A percentile compares a stretch with the other conserved stretches of the same genome.
phyloP scores from a whole-genome alignment of 192 early-diverging fungal genomes.

The Rhizophagus prolifer region DNA sequence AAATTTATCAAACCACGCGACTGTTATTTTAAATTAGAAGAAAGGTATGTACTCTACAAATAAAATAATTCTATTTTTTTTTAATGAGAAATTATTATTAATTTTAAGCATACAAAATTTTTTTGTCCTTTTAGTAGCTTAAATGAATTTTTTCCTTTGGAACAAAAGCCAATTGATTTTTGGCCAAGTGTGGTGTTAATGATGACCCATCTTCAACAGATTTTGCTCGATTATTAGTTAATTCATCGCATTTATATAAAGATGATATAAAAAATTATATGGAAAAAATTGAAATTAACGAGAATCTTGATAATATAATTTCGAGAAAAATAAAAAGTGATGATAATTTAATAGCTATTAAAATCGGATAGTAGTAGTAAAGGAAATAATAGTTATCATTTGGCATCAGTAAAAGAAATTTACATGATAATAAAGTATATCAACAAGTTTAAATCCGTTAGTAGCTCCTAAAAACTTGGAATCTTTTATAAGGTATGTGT shows the following conservation, averaged over 20 bases:
- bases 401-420: too few species aligned
- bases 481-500: slow-evolving; percentile 49
- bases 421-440: slow-evolving; percentile 74
- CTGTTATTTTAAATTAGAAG: slow-evolving; percentile 13
- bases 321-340: slow-evolving; percentile 58
- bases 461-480: slow-evolving; percentile 70
- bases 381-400: slow-evolving; percentile 52
- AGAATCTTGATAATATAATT: too few species aligned
- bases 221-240: too few species aligned
- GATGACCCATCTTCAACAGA: too few species aligned
- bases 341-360: slow-evolving; percentile 65
- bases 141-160: slow-evolving; percentile 56
- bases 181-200: too few species aligned
- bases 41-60: too few species aligned
- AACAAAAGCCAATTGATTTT: too few species aligned
- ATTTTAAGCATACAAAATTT: background rate
- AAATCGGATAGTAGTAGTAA: slow-evolving; percentile 35
- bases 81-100: too few species aligned
- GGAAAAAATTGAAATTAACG: too few species aligned
- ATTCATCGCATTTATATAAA: too few species aligned
- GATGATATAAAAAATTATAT: slow-evolving; percentile 39
- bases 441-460: slow-evolving; percentile 70
- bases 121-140: slow-evolving; percentile 53
- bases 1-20: background rate
- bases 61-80: too few species aligned